Base-by-base conservation (phyloP, 2,329 filamentous ascomycete species). In the Diaporthe capsici region DNA sequence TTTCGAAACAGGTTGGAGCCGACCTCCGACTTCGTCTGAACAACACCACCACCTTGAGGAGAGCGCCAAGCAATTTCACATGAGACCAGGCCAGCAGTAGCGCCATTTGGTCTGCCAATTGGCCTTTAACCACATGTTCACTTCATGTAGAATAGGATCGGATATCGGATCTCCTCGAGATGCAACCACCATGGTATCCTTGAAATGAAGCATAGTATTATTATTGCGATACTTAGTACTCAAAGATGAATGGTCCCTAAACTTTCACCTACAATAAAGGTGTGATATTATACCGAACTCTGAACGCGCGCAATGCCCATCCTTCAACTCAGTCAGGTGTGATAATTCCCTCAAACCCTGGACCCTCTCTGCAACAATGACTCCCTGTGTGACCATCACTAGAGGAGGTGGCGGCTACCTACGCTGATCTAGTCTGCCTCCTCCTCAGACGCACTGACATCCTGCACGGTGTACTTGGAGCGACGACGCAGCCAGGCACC, bases 1-100 rank as follows among this genome's bases (percentile, higher is more conserved):
- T 73, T 73, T 73, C 63, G 49, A 65, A 42, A 67, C 72, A 39
- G 28, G 63, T 63, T 34, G 13, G 63, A 73, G 58, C 20, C 25
- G n/a, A n/a, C 60, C 39, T 57, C 47, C 37, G 49, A 73, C 47
- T 73, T 42, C 72, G n/a, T 57, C 72, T 73, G 60, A 68, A 57
- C 34, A 67, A 6, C 12, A 44, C 53, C n/a, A 31, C 34, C 65
- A 55, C 65, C 28, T 25, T 12, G 49, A 42, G n/a, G 22, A 73
- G 61, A 53, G 22, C 49, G 71, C 71, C 71, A 73, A 73, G 71
- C 10, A 73, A 37, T 63, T 51, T 68, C n/a, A 37, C 13, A 25
- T 34, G 28, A 51, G 22, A 37, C 31, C 31, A 28, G 47, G 17
- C 4, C 20, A 28, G 9, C 1, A 25, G n/a, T 34, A 22, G 34